Evolutionary conservation across 139 green algal species (phyloP).

Genomic region (Ulvella scutata): DNA sequence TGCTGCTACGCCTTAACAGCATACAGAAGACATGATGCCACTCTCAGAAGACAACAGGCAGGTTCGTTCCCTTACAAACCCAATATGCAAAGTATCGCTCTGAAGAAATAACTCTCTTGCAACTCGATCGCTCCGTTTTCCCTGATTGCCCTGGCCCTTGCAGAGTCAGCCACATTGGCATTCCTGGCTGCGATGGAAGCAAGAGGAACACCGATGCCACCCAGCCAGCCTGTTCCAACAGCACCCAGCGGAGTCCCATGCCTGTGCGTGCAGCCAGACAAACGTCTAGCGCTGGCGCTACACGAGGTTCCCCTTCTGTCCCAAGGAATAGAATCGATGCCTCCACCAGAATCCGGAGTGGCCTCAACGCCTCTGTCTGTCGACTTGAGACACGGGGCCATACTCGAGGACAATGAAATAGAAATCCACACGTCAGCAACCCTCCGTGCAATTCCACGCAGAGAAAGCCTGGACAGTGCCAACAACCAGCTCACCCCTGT

Average conservation of each 20-base stretch:
- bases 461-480: no score
- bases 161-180: neutral
- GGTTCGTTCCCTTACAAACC: neutral
- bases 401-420: neutral
- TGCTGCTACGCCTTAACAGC: neutral
- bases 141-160: no score
- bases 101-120: no score
- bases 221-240: neutral
- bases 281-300: neutral
- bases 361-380: neutral
- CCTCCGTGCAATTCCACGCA: no score
- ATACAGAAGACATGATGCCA: neutral
- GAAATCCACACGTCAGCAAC: no score
- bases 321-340: no score
- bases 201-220: neutral
- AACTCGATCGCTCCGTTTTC: no score
- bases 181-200: slow-evolving; percentile 2
- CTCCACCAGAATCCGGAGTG: neutral
- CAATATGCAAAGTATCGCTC: no score
- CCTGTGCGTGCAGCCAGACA: neutral
- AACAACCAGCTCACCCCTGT: no score
- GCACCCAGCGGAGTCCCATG: neutral
- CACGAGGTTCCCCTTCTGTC: neutral
- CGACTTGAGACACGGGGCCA: neutral
- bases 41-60: neutral